Conservation (phyloP, 352 stramenopile genomes). For the Phytophthora cryptogea region DNA sequence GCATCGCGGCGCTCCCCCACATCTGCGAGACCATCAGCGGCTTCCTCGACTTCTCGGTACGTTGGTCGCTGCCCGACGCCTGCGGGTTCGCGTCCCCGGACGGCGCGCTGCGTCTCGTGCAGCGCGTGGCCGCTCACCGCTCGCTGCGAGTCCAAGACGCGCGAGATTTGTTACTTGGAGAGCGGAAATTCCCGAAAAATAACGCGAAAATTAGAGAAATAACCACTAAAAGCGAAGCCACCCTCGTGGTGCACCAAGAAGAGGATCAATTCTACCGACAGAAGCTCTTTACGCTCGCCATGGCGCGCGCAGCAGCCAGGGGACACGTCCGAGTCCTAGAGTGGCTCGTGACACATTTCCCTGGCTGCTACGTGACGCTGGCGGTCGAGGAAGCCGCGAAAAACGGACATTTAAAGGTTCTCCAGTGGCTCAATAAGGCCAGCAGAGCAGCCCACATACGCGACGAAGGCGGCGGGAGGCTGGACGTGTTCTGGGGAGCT, state of each 20-base stretch:
- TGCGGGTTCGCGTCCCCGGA: constrained; percentile 31
- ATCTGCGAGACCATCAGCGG: constrained; percentile 35
- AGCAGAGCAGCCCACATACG: constrained; percentile 13
- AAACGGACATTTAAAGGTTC: constrained; percentile 37
- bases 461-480: constrained; percentile 5
- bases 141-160: not conserved
- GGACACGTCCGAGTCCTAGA: constrained; percentile 37
- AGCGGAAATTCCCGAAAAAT: not conserved
- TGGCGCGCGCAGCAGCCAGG: constrained; percentile 32
- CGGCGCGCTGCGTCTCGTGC: constrained; percentile 28
- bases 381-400: constrained; percentile 37
- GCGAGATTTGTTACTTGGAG: not conserved
- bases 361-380: constrained; percentile 36
- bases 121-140: constrained; percentile 26
- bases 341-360: constrained; percentile 34
- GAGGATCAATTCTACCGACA: constrained; percentile 32
- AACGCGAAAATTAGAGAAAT: constrained; percentile 1
- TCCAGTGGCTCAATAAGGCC: constrained; percentile 38
- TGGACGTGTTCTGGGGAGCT: constrained; percentile 40
- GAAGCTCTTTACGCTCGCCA: constrained; percentile 33
- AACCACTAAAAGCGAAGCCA: not conserved
- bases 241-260: constrained; percentile 5
- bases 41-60: constrained; percentile 36
- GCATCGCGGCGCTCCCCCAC: constrained; percentile 32
- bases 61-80: constrained; percentile 34